A percentile compares a stretch with the other conserved stretches of the same genome.
Conservation (phyloP, 495 filamentous ascomycete species). For the Aspergillus leporis region DNA sequence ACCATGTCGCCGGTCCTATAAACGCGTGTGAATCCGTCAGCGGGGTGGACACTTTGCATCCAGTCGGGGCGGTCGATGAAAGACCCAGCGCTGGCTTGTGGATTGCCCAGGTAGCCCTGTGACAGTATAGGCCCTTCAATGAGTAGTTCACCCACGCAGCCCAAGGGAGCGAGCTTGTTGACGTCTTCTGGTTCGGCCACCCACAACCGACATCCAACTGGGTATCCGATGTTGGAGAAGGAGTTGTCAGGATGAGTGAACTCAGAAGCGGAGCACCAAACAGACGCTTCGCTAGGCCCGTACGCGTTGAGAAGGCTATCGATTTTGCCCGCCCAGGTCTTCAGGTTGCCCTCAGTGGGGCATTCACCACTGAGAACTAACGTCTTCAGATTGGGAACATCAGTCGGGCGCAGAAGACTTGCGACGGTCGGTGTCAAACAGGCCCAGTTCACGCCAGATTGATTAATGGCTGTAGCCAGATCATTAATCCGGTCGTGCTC, state of each 20-base stretch:
- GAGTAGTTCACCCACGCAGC: not conserved
- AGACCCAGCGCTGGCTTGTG: not conserved
- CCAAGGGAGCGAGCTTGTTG: not conserved
- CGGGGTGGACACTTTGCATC: not conserved
- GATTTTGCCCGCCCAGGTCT: too few species aligned
- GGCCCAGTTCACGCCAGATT: constrained; percentile 29
- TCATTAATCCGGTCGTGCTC: constrained; percentile 37
- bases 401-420: not conserved
- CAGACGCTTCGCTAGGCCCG: too few species aligned
- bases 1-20: constrained; percentile 5
- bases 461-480: constrained; percentile 26
- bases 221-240: not conserved
- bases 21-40: not conserved
- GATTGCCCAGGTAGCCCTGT: not conserved
- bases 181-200: not conserved
- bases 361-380: too few species aligned
- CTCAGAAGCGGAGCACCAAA: too few species aligned
- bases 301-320: too few species aligned
- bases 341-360: too few species aligned
- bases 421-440: constrained; percentile 28
- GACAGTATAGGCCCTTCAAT: not conserved
- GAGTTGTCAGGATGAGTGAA: too few species aligned
- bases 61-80: not conserved
- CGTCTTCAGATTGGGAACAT: too few species aligned
- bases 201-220: not conserved